phyloP scores from a whole-genome alignment of 768 basidiomycete genomes.

The Pleurotus pulmonarius region DNA sequence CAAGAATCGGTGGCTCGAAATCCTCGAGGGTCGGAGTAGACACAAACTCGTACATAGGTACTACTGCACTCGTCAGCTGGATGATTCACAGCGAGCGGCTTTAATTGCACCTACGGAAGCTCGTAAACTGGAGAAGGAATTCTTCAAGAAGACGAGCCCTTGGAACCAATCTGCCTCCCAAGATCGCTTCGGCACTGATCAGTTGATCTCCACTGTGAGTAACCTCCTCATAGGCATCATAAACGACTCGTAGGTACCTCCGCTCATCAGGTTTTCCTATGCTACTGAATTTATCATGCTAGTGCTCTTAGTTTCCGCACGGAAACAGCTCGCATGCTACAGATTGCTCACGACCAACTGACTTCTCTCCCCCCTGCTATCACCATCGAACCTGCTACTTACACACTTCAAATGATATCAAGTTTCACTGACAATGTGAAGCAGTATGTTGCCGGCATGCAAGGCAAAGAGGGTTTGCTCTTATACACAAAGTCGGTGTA shows the following conservation, averaged over 20 bases:
- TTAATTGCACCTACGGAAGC: constrained; percentile 26
- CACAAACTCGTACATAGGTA: constrained; percentile 38
- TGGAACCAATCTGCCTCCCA: constrained; percentile 27
- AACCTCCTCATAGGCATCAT: constrained; percentile 33
- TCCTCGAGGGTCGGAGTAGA: constrained; percentile 32
- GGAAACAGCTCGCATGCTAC: constrained; percentile 21
- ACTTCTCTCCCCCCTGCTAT: constrained; percentile 23
- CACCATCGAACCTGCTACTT: constrained; percentile 30
- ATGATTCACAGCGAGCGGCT: constrained; percentile 28
- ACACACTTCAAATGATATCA: constrained; percentile 31
- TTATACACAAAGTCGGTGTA: constrained; percentile 26
- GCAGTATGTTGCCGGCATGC: constrained; percentile 22
- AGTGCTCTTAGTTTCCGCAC: constrained; percentile 13
- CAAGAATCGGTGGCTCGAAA: constrained; percentile 36
- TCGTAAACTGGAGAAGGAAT: constrained; percentile 28
- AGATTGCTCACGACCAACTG: constrained; percentile 21
- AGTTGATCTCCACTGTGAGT: constrained; percentile 31
- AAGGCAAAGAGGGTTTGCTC: constrained; percentile 21
- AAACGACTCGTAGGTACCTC: constrained; percentile 18
- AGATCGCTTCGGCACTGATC: constrained; percentile 30
- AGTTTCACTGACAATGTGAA: constrained; percentile 26
- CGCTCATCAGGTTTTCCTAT: neutral
- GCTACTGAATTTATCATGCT: neutral
- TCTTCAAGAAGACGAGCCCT: constrained; percentile 29
- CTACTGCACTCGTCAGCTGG: constrained; percentile 40